Conservation (phyloP, 2,329 filamentous ascomycete genomes). For the Epichloe elymi region DNA sequence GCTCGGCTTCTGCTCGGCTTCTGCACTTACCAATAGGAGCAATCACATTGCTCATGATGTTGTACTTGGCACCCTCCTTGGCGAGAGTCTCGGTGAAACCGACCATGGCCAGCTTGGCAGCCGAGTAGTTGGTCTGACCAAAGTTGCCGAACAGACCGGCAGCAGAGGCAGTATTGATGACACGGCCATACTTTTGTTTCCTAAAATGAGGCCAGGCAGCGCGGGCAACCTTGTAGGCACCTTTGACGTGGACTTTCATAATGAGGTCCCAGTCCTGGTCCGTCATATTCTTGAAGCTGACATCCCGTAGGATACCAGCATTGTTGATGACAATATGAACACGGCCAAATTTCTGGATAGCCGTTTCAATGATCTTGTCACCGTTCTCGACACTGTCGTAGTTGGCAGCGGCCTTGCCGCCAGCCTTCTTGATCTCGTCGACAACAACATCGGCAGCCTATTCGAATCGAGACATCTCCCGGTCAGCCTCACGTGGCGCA, state of each 20-base stretch:
- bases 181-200: slow-evolving; percentile 94
- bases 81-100: slow-evolving; percentile 96
- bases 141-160: slow-evolving; percentile 93
- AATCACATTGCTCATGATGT: slow-evolving; percentile 90
- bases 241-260: slow-evolving; percentile 82
- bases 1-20: no score
- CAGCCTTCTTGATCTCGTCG: slow-evolving; percentile 69
- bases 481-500: not conserved
- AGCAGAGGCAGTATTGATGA: slow-evolving; percentile 96
- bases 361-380: slow-evolving; percentile 85
- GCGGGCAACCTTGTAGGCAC: slow-evolving; percentile 87
- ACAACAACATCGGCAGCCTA: slow-evolving; percentile 75
- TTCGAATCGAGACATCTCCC: not conserved
- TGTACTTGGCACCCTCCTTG: slow-evolving; percentile 96
- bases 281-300: slow-evolving; percentile 98
- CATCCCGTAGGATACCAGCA: slow-evolving; percentile 84
- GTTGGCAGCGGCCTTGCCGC: slow-evolving; percentile 94
- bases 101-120: slow-evolving; percentile 88
- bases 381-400: slow-evolving; percentile 92
- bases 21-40: slow-evolving; percentile 56
- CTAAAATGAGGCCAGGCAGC: slow-evolving; percentile 96
- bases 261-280: slow-evolving; percentile 95
- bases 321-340: slow-evolving; percentile 97
- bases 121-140: slow-evolving; percentile 92
- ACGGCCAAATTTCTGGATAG: slow-evolving; percentile 68